These are phyloP conservation scores for Termitomyces heimii DNA, from an alignment of 768 basidiomycete species.

Conservation along the genomic window DNA sequence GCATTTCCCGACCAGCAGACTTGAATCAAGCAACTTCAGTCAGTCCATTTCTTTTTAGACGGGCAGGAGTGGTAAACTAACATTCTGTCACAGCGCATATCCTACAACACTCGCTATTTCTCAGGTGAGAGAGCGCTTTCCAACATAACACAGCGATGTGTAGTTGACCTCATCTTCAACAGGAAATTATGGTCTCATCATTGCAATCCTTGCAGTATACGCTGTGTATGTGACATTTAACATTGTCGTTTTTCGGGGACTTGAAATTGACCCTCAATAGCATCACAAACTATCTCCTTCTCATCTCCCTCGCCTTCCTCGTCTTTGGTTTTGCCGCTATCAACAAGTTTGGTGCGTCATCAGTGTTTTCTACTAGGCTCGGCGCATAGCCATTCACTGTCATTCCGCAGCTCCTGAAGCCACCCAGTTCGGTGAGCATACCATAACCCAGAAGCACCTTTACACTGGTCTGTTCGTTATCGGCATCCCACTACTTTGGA, in stretches of 20 bases:
- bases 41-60: constrained; percentile 19
- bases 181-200: constrained; percentile 86
- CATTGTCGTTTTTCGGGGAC: not conserved
- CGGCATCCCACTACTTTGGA: constrained; percentile 84
- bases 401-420: constrained; percentile 66
- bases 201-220: constrained; percentile 77
- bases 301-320: constrained; percentile 82
- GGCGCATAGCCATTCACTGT: not conserved
- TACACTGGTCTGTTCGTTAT: constrained; percentile 89
- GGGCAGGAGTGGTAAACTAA: not conserved
- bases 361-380: not conserved
- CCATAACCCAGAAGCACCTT: constrained; percentile 84
- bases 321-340: constrained; percentile 88
- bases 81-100: constrained; percentile 59
- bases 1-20: constrained; percentile 80
- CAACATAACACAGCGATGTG: not conserved
- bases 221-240: constrained; percentile 52
- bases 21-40: constrained; percentile 75
- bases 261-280: constrained; percentile 28
- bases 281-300: constrained; percentile 75
- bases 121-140: constrained; percentile 41
- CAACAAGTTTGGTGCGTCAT: constrained; percentile 75
- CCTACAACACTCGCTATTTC: constrained; percentile 90
- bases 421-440: constrained; percentile 72
- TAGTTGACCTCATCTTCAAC: constrained; percentile 12